Evolutionary conservation across 2,329 filamentous ascomycete species (phyloP), one percentile per base, ranked within the genome.

Genomic region (Aspergillus transmontanensis): DNA sequence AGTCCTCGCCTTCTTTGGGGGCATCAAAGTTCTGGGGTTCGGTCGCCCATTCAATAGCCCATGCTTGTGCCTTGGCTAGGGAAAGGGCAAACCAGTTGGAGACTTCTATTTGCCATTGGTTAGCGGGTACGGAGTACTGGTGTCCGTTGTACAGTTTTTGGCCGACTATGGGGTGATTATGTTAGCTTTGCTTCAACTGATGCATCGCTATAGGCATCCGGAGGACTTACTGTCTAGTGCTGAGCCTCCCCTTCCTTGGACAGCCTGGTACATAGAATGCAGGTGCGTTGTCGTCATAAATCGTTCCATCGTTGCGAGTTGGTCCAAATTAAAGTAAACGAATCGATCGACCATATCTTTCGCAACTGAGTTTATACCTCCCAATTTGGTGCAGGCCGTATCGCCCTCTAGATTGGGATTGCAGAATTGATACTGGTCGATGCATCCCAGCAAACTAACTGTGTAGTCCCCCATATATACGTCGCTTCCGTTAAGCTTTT

Each of bases 81-180:
- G 65, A 65, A 7, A 66, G 65, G 21, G 65, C 70, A 50, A 74
- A 67, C 73, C 72, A 78, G 45, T 68, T 64, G 23, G 70, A 62
- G 10, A 78, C 65, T 59, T 79, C 78, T 12, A 72, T 58, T 45
- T 75, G 69, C 76, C 78, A 79, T 62, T 80, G 77, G 34, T 74
- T 73, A 23, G 65, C 55, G 1, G 75, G 73, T 3, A 78, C 57
- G 4, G 21, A 23, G 14, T 50, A 50, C 14, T 50, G 46, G 26
- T 11, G 16, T 19, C 46, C 46, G 23, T 50, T 50, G 46, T 50
- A 50, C 7, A 50, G 46, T 6, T 50, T 50, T 30, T 28, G 23
- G 12, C 23, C 46, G 46, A 50, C 46, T 50, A 19, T 7, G 4
- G 23, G 23, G n/a, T 16, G 26, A 4, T 6, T 7, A 14, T 16